Base-by-base conservation (phyloP, 2,329 filamentous ascomycete species). In the Lasiodiplodia hormozganensis region DNA sequence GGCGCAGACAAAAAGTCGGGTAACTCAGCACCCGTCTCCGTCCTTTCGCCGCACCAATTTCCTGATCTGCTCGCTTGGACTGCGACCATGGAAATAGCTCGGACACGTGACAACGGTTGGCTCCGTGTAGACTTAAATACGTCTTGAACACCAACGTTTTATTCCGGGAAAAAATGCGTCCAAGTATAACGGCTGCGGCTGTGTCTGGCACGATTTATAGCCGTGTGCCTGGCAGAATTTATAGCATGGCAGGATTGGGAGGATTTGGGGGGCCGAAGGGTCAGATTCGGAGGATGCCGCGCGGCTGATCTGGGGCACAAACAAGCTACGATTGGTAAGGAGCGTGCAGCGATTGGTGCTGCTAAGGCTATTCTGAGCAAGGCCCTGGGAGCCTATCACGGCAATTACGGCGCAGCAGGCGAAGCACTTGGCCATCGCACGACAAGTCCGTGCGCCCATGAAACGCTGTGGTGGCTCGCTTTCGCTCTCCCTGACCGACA, bases 371-470 rank as follows among this genome's bases (percentile, higher is more conserved):
- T 21, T 21, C n/a, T 21, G n/a, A 47, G 43, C 40, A 12, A 38
- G 11, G 34, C 40, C 40, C 18, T 43, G 4, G 18, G 18, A n/a
- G 43, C 43, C 21, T 47, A 47, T 47, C 43, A 47, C 10, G 43
- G 43, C 43, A 47, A 10, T 10, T 10, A n/a, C 43, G 43, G n/a
- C 43, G 43, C 43, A 18, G 40, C 12, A n/a, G 18, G 2, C 6
- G n/a, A 40, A 5, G 18, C 6, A 10, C 40, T 47, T 10, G 2
- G 16, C 40, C 40, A n/a, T 28, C 51, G 51, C 21, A 28, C 25
- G 18, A 53, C 51, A 14, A 53, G 51, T 53, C 51, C 51, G 51
- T 53, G 51, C 51, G 23, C 51, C 7, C 51, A 28, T 53, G 51
- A 53, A 53, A 53, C 51, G 51, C 51, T 28, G 25, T 11, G 8